A percentile compares a stretch with the other conserved stretches of the same genome.
Evolutionary conservation across 2,329 filamentous ascomycete genomes (phyloP).

Genomic region (Penicillium sclerotigenum): DNA sequence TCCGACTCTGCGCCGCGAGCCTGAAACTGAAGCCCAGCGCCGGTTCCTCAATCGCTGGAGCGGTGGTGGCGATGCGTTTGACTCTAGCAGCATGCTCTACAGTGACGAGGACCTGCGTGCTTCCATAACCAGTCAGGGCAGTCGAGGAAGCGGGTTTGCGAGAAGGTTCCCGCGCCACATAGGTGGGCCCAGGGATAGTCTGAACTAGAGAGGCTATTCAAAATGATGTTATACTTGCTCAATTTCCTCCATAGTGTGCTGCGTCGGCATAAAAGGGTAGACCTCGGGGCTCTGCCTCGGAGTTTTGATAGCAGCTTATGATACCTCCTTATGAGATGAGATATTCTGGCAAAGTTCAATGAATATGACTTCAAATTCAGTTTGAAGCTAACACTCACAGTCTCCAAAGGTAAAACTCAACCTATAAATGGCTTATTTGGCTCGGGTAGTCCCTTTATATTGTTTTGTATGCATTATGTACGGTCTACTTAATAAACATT

Average conservation of each 20-base stretch:
- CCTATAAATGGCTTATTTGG: background rate
- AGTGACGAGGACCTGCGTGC: slow-evolving; percentile 34
- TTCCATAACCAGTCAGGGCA: slow-evolving; percentile 31
- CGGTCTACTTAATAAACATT: background rate
- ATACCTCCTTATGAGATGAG: background rate
- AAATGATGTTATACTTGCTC: background rate
- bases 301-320: background rate
- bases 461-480: slow-evolving; percentile 3
- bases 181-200: slow-evolving; percentile 48
- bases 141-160: slow-evolving; percentile 32
- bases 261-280: background rate
- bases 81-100: slow-evolving; percentile 33
- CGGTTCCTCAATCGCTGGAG: slow-evolving; percentile 40
- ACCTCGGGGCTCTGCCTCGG: background rate
- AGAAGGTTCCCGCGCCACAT: slow-evolving; percentile 39
- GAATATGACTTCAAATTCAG: background rate
- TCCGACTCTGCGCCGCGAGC: slow-evolving; percentile 24
- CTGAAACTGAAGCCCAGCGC: slow-evolving; percentile 42
- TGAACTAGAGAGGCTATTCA: slow-evolving; percentile 42
- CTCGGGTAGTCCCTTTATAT: background rate
- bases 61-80: slow-evolving; percentile 33
- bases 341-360: background rate
- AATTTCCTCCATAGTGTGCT: background rate
- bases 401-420: background rate
- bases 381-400: background rate